phyloP scores from a whole-genome alignment of 2,329 filamentous ascomycete genomes.

The Pseudocercospora pini-densiflorae region DNA sequence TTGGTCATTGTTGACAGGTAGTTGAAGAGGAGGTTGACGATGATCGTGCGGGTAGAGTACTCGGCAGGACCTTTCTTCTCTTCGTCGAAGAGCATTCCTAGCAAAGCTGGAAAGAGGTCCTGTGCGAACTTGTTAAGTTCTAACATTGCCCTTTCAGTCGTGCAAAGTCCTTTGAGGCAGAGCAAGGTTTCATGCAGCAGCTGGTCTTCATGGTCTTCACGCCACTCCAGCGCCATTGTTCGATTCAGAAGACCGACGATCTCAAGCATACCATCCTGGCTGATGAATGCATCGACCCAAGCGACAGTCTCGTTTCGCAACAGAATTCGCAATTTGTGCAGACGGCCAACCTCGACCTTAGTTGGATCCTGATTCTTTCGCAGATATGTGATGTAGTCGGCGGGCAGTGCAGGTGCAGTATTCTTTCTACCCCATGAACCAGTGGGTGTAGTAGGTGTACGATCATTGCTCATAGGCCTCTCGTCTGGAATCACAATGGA shows the following conservation, averaged over 20 bases:
- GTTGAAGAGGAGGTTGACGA: conserved; percentile 86
- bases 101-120: conserved; percentile 81
- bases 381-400: conserved; percentile 86
- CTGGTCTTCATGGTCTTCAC: conserved; percentile 94
- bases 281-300: conserved; percentile 93
- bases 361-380: conserved; percentile 80
- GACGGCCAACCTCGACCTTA: conserved; percentile 86
- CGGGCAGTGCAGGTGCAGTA: conserved; percentile 64
- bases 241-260: conserved; percentile 84
- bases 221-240: conserved; percentile 97
- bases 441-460: conserved; percentile 32
- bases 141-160: conserved; percentile 82
- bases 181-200: conserved; percentile 90
- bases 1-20: conserved; percentile 72
- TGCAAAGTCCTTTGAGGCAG: conserved; percentile 92
- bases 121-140: conserved; percentile 79
- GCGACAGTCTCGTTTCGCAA: conserved; percentile 93
- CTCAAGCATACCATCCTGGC: conserved; percentile 88
- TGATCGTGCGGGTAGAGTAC: conserved; percentile 89
- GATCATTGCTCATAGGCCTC: conserved; percentile 16
- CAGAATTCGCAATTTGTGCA: conserved; percentile 89
- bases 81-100: conserved; percentile 93
- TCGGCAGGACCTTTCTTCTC: conserved; percentile 98
- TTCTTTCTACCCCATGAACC: conserved; percentile 35
- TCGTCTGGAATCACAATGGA: conserved; percentile 67